These are phyloP conservation scores for Yarrowia phangngaensis DNA, from an alignment of 805 yeast species.

Conservation along the genomic window DNA sequence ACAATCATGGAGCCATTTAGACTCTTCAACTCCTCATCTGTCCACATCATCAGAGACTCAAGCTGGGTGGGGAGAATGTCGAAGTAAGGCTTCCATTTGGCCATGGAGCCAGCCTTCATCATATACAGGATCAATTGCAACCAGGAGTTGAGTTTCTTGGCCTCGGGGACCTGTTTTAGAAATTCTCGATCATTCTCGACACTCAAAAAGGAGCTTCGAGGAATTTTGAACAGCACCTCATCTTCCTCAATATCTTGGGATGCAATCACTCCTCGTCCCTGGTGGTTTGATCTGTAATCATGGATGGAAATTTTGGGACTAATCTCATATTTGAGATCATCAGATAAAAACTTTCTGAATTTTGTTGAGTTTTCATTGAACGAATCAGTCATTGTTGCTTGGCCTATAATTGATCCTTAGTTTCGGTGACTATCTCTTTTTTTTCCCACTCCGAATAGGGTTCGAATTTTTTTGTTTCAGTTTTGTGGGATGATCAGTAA, in stretches of 20 bases:
- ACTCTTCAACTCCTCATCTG: slow-evolving; percentile 50
- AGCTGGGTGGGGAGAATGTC: slow-evolving; percentile 61
- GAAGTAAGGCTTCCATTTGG: slow-evolving; percentile 70
- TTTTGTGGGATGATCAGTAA: too few relatives aligned
- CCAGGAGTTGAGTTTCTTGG: slow-evolving; percentile 53
- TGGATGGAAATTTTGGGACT: slow-evolving; percentile 56
- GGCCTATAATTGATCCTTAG: too few relatives aligned
- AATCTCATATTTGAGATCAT: slow-evolving; percentile 36
- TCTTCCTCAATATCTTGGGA: slow-evolving; percentile 53
- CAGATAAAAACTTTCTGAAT: slow-evolving; percentile 45
- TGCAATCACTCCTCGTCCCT: slow-evolving; percentile 81
- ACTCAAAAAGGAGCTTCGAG: slow-evolving; percentile 55
- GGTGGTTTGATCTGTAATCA: slow-evolving; percentile 55
- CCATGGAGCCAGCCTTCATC: slow-evolving; percentile 54
- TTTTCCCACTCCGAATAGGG: too few relatives aligned
- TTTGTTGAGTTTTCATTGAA: slow-evolving; percentile 40
- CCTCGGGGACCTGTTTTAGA: slow-evolving; percentile 32
- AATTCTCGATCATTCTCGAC: slow-evolving; percentile 50
- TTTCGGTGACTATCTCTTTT: too few relatives aligned
- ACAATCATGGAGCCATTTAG: slow-evolving; percentile 70
- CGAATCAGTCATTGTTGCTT: slow-evolving; percentile 5
- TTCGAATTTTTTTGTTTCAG: too few relatives aligned
- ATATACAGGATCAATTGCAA: slow-evolving; percentile 67
- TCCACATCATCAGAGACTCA: slow-evolving; percentile 79
- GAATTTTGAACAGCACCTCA: slow-evolving; percentile 67